Base-by-base conservation (phyloP, 805 yeast genomes). In the Hanseniaspora valbyensis region DNA sequence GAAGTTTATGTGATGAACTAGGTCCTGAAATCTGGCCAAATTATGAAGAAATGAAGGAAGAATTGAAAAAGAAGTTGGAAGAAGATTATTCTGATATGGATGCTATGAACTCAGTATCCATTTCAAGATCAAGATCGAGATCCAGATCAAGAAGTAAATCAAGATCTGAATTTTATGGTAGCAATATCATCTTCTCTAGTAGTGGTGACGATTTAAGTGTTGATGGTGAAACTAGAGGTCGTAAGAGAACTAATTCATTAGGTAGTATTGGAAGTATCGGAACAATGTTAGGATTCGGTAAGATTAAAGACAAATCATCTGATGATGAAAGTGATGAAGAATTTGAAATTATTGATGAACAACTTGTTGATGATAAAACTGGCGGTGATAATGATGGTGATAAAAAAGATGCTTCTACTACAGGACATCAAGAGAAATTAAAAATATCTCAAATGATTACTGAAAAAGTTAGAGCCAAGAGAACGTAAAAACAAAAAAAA, bases 1-100 rank as follows among this genome's bases (percentile, higher is more conserved):
- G 95, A 0, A 82, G 77, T 43, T 68, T 82, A 22, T 86, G 92
- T 46, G 87, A 90, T 61, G 78, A 77, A 41, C 74, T 81, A 53
- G 98, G 97, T 0, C 95, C 96, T 4, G 74, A 77, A 57, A 71
- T 90, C 40, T 90, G 80, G 71, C 95, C 96, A 7, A 95, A 90
- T 64, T 85, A 89, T 65, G 81, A 81, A 16, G 63, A 61, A 29
- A 56, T 60, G 53, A 50, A 38, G 19, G 40, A 18, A 12, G 49
- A 43, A 12, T 32, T 50, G 30, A 37, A 50, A 22, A 39, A 43
- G 13, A 43, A 43, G 25, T 28, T 50, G 21, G 49, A 50, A 18
- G 44, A 50, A 7, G 48, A 49, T 16, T 30, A 38, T n/a, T 22
- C 16, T 5, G 51, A 48, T 19, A 34, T 34, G 10, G 6, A 6